Conservation (phyloP, 164 flowering plant species). For the Stephania yunnanensis region DNA sequence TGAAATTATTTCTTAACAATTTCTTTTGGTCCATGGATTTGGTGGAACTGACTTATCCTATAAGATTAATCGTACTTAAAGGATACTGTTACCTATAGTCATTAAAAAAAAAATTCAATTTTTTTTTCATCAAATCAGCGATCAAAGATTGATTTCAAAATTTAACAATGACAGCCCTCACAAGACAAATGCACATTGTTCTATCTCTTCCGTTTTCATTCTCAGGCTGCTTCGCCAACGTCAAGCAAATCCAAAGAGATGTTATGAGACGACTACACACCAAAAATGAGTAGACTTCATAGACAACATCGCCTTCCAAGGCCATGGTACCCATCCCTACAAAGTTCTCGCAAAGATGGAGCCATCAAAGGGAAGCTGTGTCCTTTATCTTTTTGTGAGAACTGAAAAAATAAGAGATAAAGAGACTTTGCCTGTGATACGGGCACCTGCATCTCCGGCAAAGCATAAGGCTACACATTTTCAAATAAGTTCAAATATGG, state of each 20-base stretch:
- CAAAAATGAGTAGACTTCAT: constrained; percentile 8
- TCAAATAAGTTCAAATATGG: not conserved
- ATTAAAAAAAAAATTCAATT: no score
- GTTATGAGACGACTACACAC: not conserved
- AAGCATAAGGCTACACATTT: not conserved
- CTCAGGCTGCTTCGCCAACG: not conserved
- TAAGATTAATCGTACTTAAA: no score
- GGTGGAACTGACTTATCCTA: no score
- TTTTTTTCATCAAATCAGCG: not conserved
- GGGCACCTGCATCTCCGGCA: constrained; percentile 19
- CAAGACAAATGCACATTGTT: no score
- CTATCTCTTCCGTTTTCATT: not conserved
- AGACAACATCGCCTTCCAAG: constrained; percentile 12
- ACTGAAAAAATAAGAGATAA: constrained; percentile 8
- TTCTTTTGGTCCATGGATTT: no score
- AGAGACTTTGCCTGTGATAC: constrained; percentile 18
- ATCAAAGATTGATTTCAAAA: not conserved
- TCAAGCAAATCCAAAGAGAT: not conserved
- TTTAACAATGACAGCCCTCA: no score
- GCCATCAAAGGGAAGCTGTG: constrained; percentile 39
- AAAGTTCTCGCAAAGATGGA: constrained; percentile 36
- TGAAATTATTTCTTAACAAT: no score
- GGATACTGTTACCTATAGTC: no score
- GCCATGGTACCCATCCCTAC: constrained; percentile 10
- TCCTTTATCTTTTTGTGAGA: constrained; percentile 36